Base-by-base conservation (phyloP, 306 rosid species). In the Quercus engelmannii region DNA sequence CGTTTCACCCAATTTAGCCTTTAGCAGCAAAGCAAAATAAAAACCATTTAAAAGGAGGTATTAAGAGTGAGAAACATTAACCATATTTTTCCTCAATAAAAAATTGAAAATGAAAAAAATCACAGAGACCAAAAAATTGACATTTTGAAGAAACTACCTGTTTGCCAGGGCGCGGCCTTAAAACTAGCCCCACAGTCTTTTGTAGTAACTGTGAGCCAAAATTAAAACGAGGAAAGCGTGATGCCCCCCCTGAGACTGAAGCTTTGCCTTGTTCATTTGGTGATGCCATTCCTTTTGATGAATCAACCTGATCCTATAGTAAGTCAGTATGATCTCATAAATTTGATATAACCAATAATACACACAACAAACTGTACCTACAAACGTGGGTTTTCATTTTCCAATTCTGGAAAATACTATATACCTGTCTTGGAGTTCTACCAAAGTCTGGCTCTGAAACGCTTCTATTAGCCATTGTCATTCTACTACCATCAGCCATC, bases 381-480 rank as follows among this genome's bases (percentile, higher is more conserved):
- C 19, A 61, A 30, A 61, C 15, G 3, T 49, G 3, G 54, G 54
- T 49, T 49, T 10, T 49, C 54, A 10, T 28, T 6, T 35, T 8
- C 72, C 52, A 46, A 67, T 33, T 23, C 51, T 67, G 78, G 68
- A 52, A 59, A 54, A 25, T 78, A 81, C 59, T 76, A 76, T 91
- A 80, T 76, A 92, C 97, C 92, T 92, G 93, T 83, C 90, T 85
- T 43, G 97, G 97, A 82, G 51, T 83, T 88, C 97, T 88, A 76
- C 97, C 93, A 81, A 94, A 79, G 74, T 92, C 97, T 54, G 97
- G 97, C 87, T 94, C 98, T 65, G 98, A 94, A 85, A 92, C 91
- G 86, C 98, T 94, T 89, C 97, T 90, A 80, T 83, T 92, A 79
- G 78, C 89, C 88, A 73, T 85, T 58, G 88, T 59, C 91, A 83